Base-by-base conservation (phyloP, 2,329 filamentous ascomycete genomes). In the Leptographium radiaticola region DNA sequence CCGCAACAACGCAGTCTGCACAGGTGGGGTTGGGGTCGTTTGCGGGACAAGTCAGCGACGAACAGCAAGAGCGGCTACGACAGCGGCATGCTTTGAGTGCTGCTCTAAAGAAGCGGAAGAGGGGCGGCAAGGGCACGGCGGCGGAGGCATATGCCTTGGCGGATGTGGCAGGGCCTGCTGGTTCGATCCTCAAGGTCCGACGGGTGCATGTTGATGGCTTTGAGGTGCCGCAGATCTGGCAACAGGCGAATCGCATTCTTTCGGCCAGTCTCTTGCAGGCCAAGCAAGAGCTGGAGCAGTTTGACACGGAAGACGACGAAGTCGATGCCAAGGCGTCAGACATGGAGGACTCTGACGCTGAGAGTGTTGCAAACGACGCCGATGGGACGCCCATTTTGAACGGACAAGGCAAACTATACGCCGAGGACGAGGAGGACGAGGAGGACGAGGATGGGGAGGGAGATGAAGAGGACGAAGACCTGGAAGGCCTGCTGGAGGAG, bases 121-220 rank as follows among this genome's bases (percentile, higher is more conserved):
- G 87, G 31, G 7, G 33, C 13, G 34, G 43, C 7, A 59, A 71
- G 76, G 33, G 65, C 68, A 31, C 54, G 44, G 50, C 38, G 2
- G 38, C 73, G 79, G 55, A 71, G 76, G 62, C 76, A 83, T 55
- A 72, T 85, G 59, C 82, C 83, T 59, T 71, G 73, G 6, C 55
- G 53, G 60, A 82, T 81, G 61, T 72, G 75, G 86, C 58, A 93
- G 93, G 73, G 75, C 86, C 60, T 70, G 76, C 42, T 64, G 69
- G 39, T 70, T 75, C 51, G 68, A 68, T 86, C 1, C 65, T 96
- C 58, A 89, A 89, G 62, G 73, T 95, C 62, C 84, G 86, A 62
- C 89, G 87, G 67, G 73, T 98, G 16, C 87, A 96, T 65, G 74
- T 89, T 8, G 82, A 95, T 55, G 93, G 91, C 0, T 95, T 97